Evolutionary conservation across 1,139 yeast species (phyloP), one percentile per base, ranked within the genome.

Genomic region (Yamadazyma blattariae): DNA sequence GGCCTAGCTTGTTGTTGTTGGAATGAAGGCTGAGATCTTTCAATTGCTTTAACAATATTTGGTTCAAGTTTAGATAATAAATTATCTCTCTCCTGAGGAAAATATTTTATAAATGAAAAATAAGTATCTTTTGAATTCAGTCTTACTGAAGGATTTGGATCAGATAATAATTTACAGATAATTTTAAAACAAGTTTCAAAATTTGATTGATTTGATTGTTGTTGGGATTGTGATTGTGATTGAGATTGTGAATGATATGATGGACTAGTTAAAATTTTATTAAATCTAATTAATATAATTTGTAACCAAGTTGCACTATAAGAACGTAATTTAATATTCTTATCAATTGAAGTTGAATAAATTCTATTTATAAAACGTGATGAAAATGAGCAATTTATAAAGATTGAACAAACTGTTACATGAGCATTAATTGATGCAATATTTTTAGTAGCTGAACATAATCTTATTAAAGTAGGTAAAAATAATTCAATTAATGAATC

Each of bases 101-200:
- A 62, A 25, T 57, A 49, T 7, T 67, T 67, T 46, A 72, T 70
- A 41, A 77, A 74, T 15, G 76, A 67, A 96, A 96, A 89, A 51
- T 75, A 90, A 0, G 89, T 71, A 8, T 67, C 66, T 51, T 96
- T 74, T 61, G 85, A 86, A 0, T 78, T 67, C 48, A 80, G 95
- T 42, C 97, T 71, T 0, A 87, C 97, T 0, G 72, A 66, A 0
- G 94, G 89, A 40, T 85, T 84, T 0, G 96, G 87, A 57, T 92
- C 97, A 1, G 77, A 59, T 2, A 92, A 63, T 23, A 94, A 80
- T 48, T 76, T 81, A 5, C 61, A 46, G 2, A 89, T 54, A 44
- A 80, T 64, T 37, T 69, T 77, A 27, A 70, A 78, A 2, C 81
- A 59, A 1, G 67, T 52, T 4, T 78, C 81, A 3, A 75, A 55